These are phyloP conservation scores for Phytopythium aichiense DNA, from an alignment of 352 stramenopile genomes.

Conservation along the genomic window DNA sequence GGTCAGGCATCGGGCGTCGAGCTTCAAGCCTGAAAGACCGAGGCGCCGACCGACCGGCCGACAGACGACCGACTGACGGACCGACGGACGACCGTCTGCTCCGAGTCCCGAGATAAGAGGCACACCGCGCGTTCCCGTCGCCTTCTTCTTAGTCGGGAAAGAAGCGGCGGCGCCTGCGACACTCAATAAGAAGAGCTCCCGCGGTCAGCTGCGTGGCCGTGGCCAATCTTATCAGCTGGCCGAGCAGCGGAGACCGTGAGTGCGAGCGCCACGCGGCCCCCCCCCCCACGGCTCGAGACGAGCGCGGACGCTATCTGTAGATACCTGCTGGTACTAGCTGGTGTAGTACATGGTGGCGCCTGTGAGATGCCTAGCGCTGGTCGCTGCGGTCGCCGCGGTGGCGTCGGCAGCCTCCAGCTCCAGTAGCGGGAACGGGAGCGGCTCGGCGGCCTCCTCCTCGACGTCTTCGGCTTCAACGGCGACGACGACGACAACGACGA, in stretches of 20 bases:
- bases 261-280: too few species aligned
- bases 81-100: not conserved
- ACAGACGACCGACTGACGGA: too few species aligned
- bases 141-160: slow-evolving; percentile 1
- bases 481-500: not conserved
- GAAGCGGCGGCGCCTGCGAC: not conserved
- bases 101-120: not conserved
- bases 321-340: too few species aligned
- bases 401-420: slow-evolving; percentile 7
- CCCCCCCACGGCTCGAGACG: too few species aligned
- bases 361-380: not conserved
- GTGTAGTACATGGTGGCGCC: not conserved
- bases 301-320: too few species aligned
- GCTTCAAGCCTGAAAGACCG: too few species aligned
- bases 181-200: not conserved
- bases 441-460: not conserved
- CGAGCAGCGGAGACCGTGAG: too few species aligned
- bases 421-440: slow-evolving; percentile 2
- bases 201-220: too few species aligned
- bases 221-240: too few species aligned
- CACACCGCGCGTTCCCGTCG: not conserved
- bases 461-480: too few species aligned
- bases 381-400: slow-evolving; percentile 11
- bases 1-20: too few species aligned
- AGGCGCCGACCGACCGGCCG: too few species aligned